Percentiles rank a stretch among this genome's conserved stretches.
Evolutionary conservation across 805 yeast species (phyloP).

Genomic region (Metschnikowia kunwiensis): DNA sequence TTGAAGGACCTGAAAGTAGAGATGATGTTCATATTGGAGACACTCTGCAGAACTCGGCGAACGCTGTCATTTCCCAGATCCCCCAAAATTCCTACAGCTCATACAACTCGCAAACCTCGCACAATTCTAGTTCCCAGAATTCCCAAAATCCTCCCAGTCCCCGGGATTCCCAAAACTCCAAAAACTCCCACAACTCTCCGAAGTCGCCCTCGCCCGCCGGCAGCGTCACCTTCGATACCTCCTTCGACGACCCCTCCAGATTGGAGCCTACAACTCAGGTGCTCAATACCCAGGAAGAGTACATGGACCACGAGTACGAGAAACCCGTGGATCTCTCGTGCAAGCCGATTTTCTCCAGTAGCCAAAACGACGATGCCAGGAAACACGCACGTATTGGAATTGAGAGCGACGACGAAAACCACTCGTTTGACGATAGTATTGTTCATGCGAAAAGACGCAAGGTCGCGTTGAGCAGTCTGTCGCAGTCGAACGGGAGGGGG

Average conservation of each 20-base stretch:
- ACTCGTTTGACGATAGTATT: slow-evolving; percentile 26
- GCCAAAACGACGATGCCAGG: slow-evolving; percentile 15
- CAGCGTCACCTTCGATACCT: slow-evolving; percentile 10
- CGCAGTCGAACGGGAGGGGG: slow-evolving; percentile 2
- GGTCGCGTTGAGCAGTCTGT: slow-evolving; percentile 5
- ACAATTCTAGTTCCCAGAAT: no score
- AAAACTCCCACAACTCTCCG: no score
- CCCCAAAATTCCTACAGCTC: no score
- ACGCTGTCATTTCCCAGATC: no score
- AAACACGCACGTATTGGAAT: not conserved
- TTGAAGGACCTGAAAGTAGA: no score
- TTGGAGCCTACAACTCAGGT: slow-evolving; percentile 33
- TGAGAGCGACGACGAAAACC: slow-evolving; percentile 7
- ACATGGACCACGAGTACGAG: slow-evolving; percentile 8
- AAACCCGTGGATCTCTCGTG: slow-evolving; percentile 13
- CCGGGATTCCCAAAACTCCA: no score
- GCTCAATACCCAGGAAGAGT: slow-evolving; percentile 27
- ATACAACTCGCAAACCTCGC: no score
- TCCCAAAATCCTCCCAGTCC: no score
- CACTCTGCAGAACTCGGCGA: no score
- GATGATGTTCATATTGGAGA: no score
- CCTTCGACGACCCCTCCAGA: not conserved
- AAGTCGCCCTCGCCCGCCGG: slow-evolving; percentile 4
- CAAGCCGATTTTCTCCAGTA: slow-evolving; percentile 20
- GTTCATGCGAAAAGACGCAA: slow-evolving; percentile 21